These are phyloP conservation scores for Entomophthora muscae DNA, from an alignment of 371 early-diverging fungal species.

Conservation along the genomic window DNA sequence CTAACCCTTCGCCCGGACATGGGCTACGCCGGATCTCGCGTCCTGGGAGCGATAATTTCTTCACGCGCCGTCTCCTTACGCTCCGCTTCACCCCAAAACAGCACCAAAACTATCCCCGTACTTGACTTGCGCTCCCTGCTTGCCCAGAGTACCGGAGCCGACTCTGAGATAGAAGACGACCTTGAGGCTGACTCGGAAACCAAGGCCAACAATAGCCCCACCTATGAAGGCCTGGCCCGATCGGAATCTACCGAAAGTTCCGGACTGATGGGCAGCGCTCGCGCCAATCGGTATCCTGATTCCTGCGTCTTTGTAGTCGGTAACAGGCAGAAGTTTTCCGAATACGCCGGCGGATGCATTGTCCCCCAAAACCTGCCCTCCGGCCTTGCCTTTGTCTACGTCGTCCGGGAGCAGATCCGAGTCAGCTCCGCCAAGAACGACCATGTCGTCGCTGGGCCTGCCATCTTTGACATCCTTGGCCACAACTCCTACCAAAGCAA, in stretches of 20 bases:
- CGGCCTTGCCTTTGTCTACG: neutral
- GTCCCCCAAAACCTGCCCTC: neutral
- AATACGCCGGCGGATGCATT: neutral
- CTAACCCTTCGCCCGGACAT: neutral
- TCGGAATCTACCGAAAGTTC: neutral
- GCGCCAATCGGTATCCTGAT: neutral
- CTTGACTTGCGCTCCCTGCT: too few relatives aligned
- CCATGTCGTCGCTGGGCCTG: slow-evolving; percentile 1
- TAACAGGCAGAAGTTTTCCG: neutral
- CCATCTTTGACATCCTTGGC: neutral
- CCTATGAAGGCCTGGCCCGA: neutral
- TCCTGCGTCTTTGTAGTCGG: neutral
- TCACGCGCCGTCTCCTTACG: too few relatives aligned
- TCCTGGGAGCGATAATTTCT: neutral
- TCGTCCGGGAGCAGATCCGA: neutral
- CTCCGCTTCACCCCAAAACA: too few relatives aligned
- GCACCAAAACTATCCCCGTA: too few relatives aligned
- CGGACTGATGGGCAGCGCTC: neutral
- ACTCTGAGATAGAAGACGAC: neutral
- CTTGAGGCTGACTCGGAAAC: neutral
- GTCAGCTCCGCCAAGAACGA: neutral
- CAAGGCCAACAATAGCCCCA: neutral
- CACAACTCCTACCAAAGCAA: too few relatives aligned
- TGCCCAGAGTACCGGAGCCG: neutral
- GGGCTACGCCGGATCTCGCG: neutral